A percentile compares a stretch with the other conserved stretches of the same genome.
Evolutionary conservation across 805 yeast species (phyloP).

Genomic region (Schizosaccharomyces octosporus): DNA sequence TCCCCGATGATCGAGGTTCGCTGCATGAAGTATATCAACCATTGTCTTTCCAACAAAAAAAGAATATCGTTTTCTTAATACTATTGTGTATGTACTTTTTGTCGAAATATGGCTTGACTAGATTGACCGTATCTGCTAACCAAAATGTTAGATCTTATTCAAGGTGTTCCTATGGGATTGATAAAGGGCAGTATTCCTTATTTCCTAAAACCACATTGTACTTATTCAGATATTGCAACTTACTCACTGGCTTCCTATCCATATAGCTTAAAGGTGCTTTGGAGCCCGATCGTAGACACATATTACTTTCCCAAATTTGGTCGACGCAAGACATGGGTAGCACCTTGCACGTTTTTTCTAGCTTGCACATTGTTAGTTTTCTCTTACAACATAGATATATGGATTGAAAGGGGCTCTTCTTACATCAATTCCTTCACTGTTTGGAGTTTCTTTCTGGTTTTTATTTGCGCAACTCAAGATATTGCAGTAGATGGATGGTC

Average conservation of each 20-base stretch:
- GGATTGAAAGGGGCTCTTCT: background rate
- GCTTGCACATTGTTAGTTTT: constrained; percentile 11
- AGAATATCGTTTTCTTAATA: background rate
- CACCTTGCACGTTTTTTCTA: constrained; percentile 71
- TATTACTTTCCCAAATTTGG: constrained; percentile 44
- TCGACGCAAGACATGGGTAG: constrained; percentile 76
- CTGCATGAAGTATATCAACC: background rate
- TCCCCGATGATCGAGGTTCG: no score
- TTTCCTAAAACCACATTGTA: constrained; percentile 52
- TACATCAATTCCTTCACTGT: constrained; percentile 35
- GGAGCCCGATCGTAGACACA: constrained; percentile 95
- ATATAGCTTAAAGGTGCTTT: constrained; percentile 66
- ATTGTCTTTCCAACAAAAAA: background rate
- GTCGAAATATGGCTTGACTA: background rate
- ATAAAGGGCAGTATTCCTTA: constrained; percentile 91
- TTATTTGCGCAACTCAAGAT: constrained; percentile 90
- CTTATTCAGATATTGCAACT: constrained; percentile 73
- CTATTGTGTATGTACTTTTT: background rate
- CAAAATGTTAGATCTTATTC: constrained; percentile 46
- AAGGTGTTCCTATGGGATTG: constrained; percentile 91
- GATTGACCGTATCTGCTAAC: background rate
- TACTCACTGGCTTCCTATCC: constrained; percentile 88
- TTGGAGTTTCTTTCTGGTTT: constrained; percentile 51
- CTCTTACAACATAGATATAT: background rate
- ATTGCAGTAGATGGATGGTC: constrained; percentile 99